These are phyloP conservation scores for Rhodotorula sp. DNA, from an alignment of 1,284 basidiomycete species.

Conservation along the genomic window DNA sequence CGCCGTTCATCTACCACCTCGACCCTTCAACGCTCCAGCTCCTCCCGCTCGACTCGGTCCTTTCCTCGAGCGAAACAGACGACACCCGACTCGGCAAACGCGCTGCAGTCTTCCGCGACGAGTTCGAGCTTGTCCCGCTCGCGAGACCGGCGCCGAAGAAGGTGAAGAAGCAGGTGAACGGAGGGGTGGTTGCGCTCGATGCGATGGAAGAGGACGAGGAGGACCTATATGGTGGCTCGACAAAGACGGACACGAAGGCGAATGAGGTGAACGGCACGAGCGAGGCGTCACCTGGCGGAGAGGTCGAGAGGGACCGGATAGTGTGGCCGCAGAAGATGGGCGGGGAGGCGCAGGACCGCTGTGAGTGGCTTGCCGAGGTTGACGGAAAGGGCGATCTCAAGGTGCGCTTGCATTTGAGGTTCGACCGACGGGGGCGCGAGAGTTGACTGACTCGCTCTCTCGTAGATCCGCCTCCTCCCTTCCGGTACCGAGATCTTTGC, in stretches of 20 bases:
- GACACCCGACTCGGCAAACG: neutral
- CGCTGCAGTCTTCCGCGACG: conserved; percentile 10
- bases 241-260: neutral
- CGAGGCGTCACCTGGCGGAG: neutral
- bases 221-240: conserved; percentile 23
- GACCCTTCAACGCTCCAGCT: neutral
- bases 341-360: neutral
- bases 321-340: neutral
- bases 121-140: neutral
- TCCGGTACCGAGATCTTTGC: conserved; percentile 49
- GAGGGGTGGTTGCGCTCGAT: neutral
- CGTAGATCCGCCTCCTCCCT: conserved; percentile 50
- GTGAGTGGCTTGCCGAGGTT: conserved; percentile 20
- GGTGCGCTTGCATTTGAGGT: neutral
- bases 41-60: neutral
- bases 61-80: neutral
- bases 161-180: neutral
- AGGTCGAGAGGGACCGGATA: neutral
- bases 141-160: neutral
- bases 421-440: neutral
- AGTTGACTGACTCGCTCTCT: neutral
- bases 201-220: conserved; percentile 32
- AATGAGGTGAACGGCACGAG: neutral
- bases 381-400: conserved; percentile 13
- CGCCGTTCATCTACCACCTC: neutral